Percentiles rank a stretch among this genome's conserved stretches.
Evolutionary conservation across 768 basidiomycete species (phyloP).

Genomic region (Cystofilobasidium capitatum): DNA sequence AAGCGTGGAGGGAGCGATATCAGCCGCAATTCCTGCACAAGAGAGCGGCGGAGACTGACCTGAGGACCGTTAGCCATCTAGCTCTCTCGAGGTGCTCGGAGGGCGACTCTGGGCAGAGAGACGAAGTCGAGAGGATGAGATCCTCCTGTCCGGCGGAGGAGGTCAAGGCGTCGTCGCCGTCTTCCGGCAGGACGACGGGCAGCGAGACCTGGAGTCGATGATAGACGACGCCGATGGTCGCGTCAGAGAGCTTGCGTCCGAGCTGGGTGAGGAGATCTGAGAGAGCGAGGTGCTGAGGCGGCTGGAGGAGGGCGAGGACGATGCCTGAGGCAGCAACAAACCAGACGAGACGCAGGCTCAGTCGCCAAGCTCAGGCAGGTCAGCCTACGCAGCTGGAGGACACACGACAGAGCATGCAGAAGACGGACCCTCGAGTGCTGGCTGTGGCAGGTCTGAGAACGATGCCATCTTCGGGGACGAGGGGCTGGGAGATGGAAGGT

Average conservation of each 20-base stretch:
- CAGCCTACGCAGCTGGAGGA: no score
- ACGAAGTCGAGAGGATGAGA: background rate
- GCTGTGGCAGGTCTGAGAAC: slow-evolving; percentile 1
- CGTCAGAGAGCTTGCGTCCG: background rate
- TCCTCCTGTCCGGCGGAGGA: background rate
- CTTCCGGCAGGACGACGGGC: background rate
- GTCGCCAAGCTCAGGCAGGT: background rate
- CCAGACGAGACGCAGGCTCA: background rate
- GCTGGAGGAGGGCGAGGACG: background rate
- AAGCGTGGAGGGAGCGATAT: background rate
- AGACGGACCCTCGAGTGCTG: slow-evolving; percentile 1
- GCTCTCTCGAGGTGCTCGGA: slow-evolving; percentile 3
- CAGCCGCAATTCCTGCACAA: background rate
- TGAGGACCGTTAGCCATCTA: slow-evolving; percentile 1
- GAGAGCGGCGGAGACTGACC: background rate
- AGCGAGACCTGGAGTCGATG: background rate
- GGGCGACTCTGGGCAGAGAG: background rate
- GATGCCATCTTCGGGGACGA: no score
- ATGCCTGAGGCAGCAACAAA: background rate
- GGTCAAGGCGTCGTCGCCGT: background rate
- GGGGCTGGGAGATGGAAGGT: no score
- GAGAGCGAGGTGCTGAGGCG: background rate
- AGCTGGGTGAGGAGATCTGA: background rate
- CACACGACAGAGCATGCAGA: no score
- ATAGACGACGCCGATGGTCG: slow-evolving; percentile 6